Evolutionary conservation across 139 green algal species (phyloP), one percentile per base, ranked within the genome.

Genomic region (Pseudopediastrum boryanum): DNA sequence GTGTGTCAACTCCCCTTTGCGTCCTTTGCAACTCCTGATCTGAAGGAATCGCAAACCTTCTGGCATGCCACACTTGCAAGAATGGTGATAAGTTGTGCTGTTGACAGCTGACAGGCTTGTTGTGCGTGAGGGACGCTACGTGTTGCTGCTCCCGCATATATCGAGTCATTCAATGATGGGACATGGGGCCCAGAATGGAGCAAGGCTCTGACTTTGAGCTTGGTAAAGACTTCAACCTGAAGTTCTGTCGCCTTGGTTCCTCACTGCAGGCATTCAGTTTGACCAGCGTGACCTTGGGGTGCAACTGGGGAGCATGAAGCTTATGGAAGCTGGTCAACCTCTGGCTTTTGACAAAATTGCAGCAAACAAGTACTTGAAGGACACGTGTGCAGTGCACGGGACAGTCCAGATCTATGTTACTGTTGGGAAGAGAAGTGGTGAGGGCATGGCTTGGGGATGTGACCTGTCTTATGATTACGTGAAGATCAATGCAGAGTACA

Each of bases 301-400:
- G 72, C 65, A 72, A 56, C 84, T 99, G 61, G 96, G 94, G 23
- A 80, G 81, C 64, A 93, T 90, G 10, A 25, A 83, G 64, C 85
- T 99, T 2, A 99, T 99, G 96, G 85, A 96, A 72, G 88, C 86
- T 21, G 96, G 96, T 0, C 95, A 98, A 88, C 96, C 96, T 51
- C 86, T 98, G 61, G 72, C 86, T 0, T 99, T 98, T 90, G 96
- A 99, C 85, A 91, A 83, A 23, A 80, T 83, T 38, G 85, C 86
- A 0, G 96, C 96, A 31, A 96, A 86, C 85, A 87, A 83, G 27
- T 99, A 99, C 87, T 81, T 99, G 29, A 97, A 95, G 86, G 87
- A 93, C 68, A 89, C 83, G 2, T 89, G 81, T 21, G 87, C 74
- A 1, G 71, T 86, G 72, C 95, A 98, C 81, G 96, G 95, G 80